Evolutionary conservation across 2,329 filamentous ascomycete genomes (phyloP), one percentile per base, ranked within the genome.

Genomic region (Cryphonectria naterciae): DNA sequence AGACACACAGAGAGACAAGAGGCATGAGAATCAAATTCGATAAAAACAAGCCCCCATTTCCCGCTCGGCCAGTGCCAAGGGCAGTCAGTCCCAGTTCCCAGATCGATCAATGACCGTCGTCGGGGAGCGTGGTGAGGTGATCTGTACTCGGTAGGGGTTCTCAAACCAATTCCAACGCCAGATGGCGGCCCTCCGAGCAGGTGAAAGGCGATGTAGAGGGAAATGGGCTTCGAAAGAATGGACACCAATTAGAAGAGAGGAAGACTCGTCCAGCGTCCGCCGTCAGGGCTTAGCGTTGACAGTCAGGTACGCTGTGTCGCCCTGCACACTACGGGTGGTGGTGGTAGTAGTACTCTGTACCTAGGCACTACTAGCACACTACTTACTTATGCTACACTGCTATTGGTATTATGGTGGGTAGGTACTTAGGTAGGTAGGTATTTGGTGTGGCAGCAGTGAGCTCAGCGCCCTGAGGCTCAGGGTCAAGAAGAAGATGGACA

Each of bases 201-300:
- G 63, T 49, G n/a, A 65, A 65, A 7, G 25, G 63, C 13, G 65
- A 60, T 19, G 54, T 41, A 49, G 46, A 52, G 49, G 41, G 54
- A 41, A 60, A 19, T 32, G 54, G 25, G 37, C 54, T 32, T 46
- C 32, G 4, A 60, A 61, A 60, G 52, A 67, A 58, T 41, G 65
- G 52, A 52, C 54, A 49, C 65, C 65, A 67, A 67, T 61, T 22
- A 54, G 35, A 67, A 65, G 32, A 54, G 8, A 52, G 63, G 28
- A 65, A 56, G 58, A 61, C 58, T 61, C 58, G 58, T 61, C 54
- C 28, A 58, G 28, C 22, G 63, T 32, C 63, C 37, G n/a, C 25
- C 32, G 64, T 52, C 22, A 32, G 35, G 49, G 64, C 46, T 58
- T 58, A 41, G 65, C 49, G 65, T 56, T 58, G 46, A 56, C 52